A percentile compares a stretch with the other conserved stretches of the same genome.
Conservation (phyloP, 345 rosid species). For the Cardamine occulta region DNA sequence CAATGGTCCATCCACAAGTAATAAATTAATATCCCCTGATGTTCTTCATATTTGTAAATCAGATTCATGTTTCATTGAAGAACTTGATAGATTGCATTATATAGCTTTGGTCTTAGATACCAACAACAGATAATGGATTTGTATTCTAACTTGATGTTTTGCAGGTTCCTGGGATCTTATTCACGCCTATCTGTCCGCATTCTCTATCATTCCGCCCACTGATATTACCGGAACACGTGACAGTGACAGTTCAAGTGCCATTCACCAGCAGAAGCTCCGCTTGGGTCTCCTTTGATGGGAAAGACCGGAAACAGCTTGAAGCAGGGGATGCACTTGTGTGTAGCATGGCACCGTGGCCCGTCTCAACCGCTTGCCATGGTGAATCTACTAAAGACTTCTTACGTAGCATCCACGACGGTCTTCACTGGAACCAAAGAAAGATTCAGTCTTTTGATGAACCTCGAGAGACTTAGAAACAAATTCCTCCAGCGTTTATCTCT, state of each 20-base stretch:
- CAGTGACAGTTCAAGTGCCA: conserved; percentile 83
- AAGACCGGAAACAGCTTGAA: conserved; percentile 75
- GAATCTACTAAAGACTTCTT: conserved; percentile 91
- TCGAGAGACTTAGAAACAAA: conserved; percentile 39
- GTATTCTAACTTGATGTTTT: conserved; percentile 25
- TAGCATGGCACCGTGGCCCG: conserved; percentile 99
- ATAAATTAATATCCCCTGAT: background rate
- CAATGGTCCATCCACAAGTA: conserved; percentile 99
- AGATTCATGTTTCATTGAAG: conserved; percentile 2
- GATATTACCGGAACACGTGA: conserved; percentile 94
- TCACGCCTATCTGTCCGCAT: conserved; percentile 98
- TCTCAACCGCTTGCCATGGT: conserved; percentile 85
- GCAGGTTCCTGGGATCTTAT: conserved; percentile 96
- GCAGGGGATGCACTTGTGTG: conserved; percentile 96
- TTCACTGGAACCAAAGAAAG: conserved; percentile 95
- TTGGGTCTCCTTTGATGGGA: conserved; percentile 98
- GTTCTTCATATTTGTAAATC: background rate
- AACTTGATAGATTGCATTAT: background rate
- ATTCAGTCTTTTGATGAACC: conserved; percentile 88
- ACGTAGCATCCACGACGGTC: conserved; percentile 93
- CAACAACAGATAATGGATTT: background rate
- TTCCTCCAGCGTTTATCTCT: background rate
- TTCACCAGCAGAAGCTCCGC: conserved; percentile 91
- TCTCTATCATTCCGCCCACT: conserved; percentile 96
- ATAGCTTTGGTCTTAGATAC: conserved; percentile 10